phyloP scores from a whole-genome alignment of 2,329 filamentous ascomycete genomes.

The Emergomyces orientalis region DNA sequence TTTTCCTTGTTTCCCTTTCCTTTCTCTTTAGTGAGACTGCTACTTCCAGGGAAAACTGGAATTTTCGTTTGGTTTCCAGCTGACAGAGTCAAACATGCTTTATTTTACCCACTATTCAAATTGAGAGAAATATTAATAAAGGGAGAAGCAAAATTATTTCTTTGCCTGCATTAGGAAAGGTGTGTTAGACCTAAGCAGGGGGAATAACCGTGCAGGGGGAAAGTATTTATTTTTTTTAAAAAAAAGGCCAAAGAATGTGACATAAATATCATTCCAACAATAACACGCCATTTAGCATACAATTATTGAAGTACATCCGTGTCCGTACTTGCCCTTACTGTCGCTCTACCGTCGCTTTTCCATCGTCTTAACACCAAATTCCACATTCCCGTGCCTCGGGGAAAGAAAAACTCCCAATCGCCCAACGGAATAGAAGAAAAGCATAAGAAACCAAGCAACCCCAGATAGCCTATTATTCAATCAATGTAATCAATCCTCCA shows the following conservation, averaged over 20 bases:
- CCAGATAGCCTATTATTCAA: neutral
- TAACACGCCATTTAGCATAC: neutral
- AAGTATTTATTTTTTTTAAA: neutral
- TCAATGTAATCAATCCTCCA: slow-evolving; percentile 9
- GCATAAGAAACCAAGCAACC: too few species aligned
- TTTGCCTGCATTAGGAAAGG: too few species aligned
- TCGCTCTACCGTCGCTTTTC: neutral
- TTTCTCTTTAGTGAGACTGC: neutral
- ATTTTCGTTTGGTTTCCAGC: too few species aligned
- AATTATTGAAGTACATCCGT: neutral
- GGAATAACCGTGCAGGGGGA: neutral
- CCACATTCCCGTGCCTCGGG: neutral
- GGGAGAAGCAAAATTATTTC: too few species aligned
- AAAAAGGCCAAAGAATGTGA: neutral
- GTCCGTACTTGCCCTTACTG: neutral
- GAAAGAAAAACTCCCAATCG: neutral
- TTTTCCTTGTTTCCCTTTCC: neutral
- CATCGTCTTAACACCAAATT: neutral
- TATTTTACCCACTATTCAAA: neutral
- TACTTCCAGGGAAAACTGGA: too few species aligned
- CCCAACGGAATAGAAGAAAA: neutral
- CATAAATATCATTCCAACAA: neutral
- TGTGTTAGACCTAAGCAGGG: too few species aligned
- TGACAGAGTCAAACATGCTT: too few species aligned
- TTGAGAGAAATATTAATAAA: too few species aligned